These are phyloP conservation scores for Aspergillus ruber DNA, from an alignment of 2,329 filamentous ascomycete species.

Conservation along the genomic window DNA sequence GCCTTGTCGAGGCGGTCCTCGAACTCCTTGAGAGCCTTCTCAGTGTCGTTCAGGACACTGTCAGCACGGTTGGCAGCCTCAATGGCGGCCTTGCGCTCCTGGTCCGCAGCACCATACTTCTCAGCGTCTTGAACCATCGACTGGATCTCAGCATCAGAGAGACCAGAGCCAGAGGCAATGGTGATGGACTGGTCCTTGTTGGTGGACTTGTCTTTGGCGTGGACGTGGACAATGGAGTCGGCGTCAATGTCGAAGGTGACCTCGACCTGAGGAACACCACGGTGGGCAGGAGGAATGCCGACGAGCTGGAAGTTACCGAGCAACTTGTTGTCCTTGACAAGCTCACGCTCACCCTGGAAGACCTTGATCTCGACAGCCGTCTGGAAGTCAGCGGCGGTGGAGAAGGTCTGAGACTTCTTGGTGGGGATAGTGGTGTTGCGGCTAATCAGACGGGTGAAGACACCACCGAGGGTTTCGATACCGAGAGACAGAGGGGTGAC, in stretches of 20 bases:
- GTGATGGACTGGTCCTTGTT: conserved; percentile 99
- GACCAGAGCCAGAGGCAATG: conserved; percentile 94
- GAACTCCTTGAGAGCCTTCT: conserved; percentile 96
- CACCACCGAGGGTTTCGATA: conserved; percentile 97
- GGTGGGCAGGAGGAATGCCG: conserved; percentile 91
- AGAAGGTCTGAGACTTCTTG: conserved; percentile 99
- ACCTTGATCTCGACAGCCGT: conserved; percentile 99
- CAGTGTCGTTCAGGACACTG: conserved; percentile 92
- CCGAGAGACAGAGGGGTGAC: conserved; percentile 93
- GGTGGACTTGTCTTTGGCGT: conserved; percentile 98
- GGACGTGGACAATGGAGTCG: conserved; percentile 94
- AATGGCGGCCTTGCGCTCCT: conserved; percentile 92
- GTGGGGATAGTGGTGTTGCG: conserved; percentile 98
- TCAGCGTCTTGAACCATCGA: conserved; percentile 97
- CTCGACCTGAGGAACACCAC: conserved; percentile 92
- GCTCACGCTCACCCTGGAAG: conserved; percentile 98
- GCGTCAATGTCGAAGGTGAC: conserved; percentile 99
- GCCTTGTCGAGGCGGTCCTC: conserved; percentile 94
- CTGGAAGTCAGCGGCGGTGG: conserved; percentile 95
- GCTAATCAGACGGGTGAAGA: conserved; percentile 97
- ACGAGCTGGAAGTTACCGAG: conserved; percentile 99
- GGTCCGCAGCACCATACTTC: conserved; percentile 90
- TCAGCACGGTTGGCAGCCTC: conserved; percentile 97
- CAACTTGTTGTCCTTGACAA: conserved; percentile 97
- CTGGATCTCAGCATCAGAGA: conserved; percentile 90